Evolutionary conservation across 2,329 filamentous ascomycete species (phyloP), one percentile per base, ranked within the genome.

Genomic region (Byssothecium circinans): DNA sequence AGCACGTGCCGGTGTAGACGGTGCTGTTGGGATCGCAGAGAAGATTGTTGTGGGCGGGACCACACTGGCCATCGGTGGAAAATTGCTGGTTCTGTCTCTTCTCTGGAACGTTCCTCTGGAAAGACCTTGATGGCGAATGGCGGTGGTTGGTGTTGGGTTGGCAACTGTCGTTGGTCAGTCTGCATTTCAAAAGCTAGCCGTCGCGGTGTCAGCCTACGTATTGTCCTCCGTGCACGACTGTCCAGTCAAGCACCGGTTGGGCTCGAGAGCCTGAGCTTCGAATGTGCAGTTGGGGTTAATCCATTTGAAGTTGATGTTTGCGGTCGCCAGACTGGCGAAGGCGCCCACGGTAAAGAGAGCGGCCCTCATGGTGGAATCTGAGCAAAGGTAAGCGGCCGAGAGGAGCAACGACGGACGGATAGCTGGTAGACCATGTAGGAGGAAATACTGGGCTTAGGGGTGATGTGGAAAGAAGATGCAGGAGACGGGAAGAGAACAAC

Each of bases 301-400:
- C 65, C 73, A 73, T 30, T 65, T 61, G 61, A 79, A 78, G 50
- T 75, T 72, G 61, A 80, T 79, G 58, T 79, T 80, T 44, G 75
- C 77, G 5, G 65, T 63, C 17, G 67, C 64, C 14, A 71, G 52
- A 42, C 67, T 67, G 43, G 64, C 69, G 46, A 74, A 57, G 41
- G 57, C 62, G 56, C 59, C 62, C 45, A 67, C 49, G 36, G 59
- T 56, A 45, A 68, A 39, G 27, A 67, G 45, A 15, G 65, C 47
- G 30, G 61, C 45, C 59, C 53, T 68, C 68, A 71, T 70, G 18
- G 42, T 50, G 22, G 38, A 38, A 49, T 30, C 42, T 50, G 45
- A 44, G 23, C 41, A 53, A 20, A 33, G 18, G 54, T 62, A 55
- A 63, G 60, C 52, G n/a, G 42, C 14, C 36, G 34, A 37, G 40